A percentile compares a stretch with the other conserved stretches of the same genome.
Evolutionary conservation across 1,284 basidiomycete species (phyloP).

Genomic region (Ceratobasidium sp.): DNA sequence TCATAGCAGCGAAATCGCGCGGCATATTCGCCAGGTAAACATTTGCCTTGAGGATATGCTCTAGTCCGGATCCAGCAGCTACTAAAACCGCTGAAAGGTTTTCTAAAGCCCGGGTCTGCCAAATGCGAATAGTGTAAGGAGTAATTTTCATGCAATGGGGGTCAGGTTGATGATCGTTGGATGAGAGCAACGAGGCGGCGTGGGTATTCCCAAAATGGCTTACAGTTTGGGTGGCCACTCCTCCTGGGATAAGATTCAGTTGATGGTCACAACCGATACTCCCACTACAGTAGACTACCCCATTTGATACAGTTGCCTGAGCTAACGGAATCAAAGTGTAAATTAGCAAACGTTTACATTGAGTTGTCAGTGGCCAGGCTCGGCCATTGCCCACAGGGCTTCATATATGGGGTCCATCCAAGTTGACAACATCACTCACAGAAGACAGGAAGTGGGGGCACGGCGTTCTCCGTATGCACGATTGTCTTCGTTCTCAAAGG

Average conservation of each 20-base stretch:
- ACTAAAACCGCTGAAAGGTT: constrained; percentile 65
- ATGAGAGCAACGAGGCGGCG: not conserved
- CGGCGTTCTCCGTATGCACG: constrained; percentile 55
- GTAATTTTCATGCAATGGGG: not conserved
- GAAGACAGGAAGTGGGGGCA: constrained; percentile 59
- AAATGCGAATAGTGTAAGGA: not conserved
- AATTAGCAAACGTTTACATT: not conserved
- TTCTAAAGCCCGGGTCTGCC: constrained; percentile 60
- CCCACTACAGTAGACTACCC: constrained; percentile 65
- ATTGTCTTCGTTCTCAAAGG: constrained; percentile 41
- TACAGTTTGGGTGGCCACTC: constrained; percentile 61
- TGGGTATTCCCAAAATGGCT: constrained; percentile 41
- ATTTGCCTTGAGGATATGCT: constrained; percentile 67
- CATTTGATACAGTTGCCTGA: constrained; percentile 60
- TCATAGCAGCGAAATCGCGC: constrained; percentile 61
- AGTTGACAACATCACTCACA: constrained; percentile 45
- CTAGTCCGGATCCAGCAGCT: constrained; percentile 63
- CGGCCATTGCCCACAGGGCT: not conserved
- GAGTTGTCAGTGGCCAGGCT: not conserved
- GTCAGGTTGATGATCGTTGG: not conserved
- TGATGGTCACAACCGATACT: constrained; percentile 62
- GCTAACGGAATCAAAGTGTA: constrained; percentile 13
- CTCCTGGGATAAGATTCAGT: constrained; percentile 59
- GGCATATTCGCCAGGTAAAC: constrained; percentile 62
- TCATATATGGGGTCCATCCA: not conserved